Evolutionary conservation across 345 rosid species (phyloP).

Genomic region (Euphorbia peplus): DNA sequence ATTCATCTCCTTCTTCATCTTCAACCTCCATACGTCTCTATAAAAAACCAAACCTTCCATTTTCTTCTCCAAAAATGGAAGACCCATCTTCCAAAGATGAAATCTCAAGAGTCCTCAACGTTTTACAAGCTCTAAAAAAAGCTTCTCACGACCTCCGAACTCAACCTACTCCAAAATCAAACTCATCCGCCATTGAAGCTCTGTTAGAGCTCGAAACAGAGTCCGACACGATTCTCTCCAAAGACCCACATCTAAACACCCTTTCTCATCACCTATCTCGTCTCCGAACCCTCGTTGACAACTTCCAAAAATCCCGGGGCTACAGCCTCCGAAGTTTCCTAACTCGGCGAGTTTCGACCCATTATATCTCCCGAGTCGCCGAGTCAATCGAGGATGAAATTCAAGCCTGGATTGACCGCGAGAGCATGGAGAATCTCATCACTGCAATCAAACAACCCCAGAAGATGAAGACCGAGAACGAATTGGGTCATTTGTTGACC

Average conservation of each 20-base stretch:
- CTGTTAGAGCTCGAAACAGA: constrained; percentile 61
- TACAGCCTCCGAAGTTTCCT: constrained; percentile 43
- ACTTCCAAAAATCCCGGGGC: constrained; percentile 36
- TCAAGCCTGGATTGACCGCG: constrained; percentile 78
- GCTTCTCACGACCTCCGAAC: constrained; percentile 58
- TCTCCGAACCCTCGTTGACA: constrained; percentile 43
- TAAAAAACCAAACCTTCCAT: background rate
- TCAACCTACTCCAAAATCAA: constrained; percentile 45
- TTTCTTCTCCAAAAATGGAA: constrained; percentile 5
- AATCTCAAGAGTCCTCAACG: constrained; percentile 31
- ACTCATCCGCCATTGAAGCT: constrained; percentile 49
- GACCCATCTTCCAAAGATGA: constrained; percentile 24
- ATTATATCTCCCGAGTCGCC: constrained; percentile 63
- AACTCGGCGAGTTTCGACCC: constrained; percentile 48
- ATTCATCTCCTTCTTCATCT: background rate
- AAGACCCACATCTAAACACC: constrained; percentile 46
- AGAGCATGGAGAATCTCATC: constrained; percentile 42
- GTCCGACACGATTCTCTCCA: constrained; percentile 50
- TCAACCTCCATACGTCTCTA: background rate
- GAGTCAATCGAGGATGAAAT: constrained; percentile 59
- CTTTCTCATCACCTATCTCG: constrained; percentile 46
- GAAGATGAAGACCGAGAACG: constrained; percentile 31
- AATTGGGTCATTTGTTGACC: constrained; percentile 33
- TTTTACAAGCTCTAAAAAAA: constrained; percentile 62
- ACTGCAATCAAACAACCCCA: constrained; percentile 28